phyloP scores from a whole-genome alignment of 2,329 filamentous ascomycete species.

The Phialophora chinensis region DNA sequence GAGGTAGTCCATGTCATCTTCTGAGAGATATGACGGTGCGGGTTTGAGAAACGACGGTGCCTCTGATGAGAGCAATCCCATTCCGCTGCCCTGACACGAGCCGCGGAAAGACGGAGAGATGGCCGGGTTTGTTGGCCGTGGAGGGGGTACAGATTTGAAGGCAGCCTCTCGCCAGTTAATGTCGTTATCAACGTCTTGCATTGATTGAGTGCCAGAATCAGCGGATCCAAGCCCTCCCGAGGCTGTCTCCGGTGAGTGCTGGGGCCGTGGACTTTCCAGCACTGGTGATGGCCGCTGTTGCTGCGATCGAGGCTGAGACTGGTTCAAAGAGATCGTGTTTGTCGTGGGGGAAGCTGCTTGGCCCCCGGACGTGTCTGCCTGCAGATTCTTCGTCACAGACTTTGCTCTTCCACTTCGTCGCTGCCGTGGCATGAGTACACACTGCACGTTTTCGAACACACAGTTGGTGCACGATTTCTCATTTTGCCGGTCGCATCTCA shows the following conservation, averaged over 20 bases:
- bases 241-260: neutral
- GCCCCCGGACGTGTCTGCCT: neutral
- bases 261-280: no score
- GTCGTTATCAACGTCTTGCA: slow-evolving; percentile 1
- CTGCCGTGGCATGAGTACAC: slow-evolving; percentile 15
- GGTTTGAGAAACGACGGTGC: slow-evolving; percentile 64
- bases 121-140: neutral
- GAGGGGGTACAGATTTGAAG: neutral
- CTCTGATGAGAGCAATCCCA: slow-evolving; percentile 54
- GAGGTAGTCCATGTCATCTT: slow-evolving; percentile 82
- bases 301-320: neutral
- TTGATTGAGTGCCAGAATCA: neutral
- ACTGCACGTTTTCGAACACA: slow-evolving; percentile 24
- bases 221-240: neutral
- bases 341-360: neutral
- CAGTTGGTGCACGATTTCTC: slow-evolving; percentile 22
- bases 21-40: slow-evolving; percentile 74
- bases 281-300: no score
- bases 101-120: neutral
- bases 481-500: slow-evolving; percentile 17
- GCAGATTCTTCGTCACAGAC: neutral
- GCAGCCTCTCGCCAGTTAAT: slow-evolving; percentile 11
- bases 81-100: neutral
- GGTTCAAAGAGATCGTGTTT: neutral
- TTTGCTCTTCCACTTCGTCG: slow-evolving; percentile 1